Conservation (phyloP, 2,329 filamentous ascomycete genomes). For the Lizonia empirigonia region DNA sequence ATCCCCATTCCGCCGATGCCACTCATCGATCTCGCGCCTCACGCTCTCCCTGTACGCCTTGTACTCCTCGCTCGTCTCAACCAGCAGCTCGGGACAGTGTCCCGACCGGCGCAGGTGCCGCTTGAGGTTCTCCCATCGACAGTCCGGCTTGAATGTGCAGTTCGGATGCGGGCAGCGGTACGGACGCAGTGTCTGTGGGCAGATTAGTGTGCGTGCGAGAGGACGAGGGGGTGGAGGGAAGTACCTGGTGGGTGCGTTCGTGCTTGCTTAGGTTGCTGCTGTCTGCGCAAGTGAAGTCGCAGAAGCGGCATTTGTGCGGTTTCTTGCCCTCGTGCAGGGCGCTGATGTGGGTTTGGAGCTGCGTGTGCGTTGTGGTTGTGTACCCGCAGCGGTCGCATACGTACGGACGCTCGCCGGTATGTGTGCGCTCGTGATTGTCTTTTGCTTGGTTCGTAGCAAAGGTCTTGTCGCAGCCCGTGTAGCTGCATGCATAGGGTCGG, state of each 20-base stretch:
- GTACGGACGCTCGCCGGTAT: constrained; percentile 46
- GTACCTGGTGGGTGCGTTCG: constrained; percentile 45
- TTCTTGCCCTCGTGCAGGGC: constrained; percentile 47
- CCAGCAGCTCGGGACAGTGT: constrained; percentile 44
- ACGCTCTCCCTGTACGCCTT: constrained; percentile 43
- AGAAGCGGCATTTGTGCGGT: constrained; percentile 47
- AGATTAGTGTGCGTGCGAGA: neutral
- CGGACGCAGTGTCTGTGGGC: constrained; percentile 39
- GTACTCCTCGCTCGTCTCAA: constrained; percentile 42
- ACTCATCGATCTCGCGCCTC: constrained; percentile 42
- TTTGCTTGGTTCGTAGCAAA: constrained; percentile 50
- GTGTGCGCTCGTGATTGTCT: constrained; percentile 48
- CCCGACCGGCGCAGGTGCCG: constrained; percentile 45
- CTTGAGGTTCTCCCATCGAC: constrained; percentile 49
- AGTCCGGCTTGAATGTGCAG: constrained; percentile 48
- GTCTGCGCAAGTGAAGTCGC: constrained; percentile 48
- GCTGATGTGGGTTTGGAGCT: constrained; percentile 47
- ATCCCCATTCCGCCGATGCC: constrained; percentile 38
- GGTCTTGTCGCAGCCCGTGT: constrained; percentile 43
- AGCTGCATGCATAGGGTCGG: constrained; percentile 46
- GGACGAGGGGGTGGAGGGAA: neutral
- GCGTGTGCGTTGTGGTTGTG: constrained; percentile 48
- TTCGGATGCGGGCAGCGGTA: constrained; percentile 46
- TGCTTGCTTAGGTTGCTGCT: constrained; percentile 47
- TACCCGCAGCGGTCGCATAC: constrained; percentile 46